Evolutionary conservation across 2,329 filamentous ascomycete genomes (phyloP), one percentile per base, ranked within the genome.

Genomic region (Aureobasidium leucospermi): DNA sequence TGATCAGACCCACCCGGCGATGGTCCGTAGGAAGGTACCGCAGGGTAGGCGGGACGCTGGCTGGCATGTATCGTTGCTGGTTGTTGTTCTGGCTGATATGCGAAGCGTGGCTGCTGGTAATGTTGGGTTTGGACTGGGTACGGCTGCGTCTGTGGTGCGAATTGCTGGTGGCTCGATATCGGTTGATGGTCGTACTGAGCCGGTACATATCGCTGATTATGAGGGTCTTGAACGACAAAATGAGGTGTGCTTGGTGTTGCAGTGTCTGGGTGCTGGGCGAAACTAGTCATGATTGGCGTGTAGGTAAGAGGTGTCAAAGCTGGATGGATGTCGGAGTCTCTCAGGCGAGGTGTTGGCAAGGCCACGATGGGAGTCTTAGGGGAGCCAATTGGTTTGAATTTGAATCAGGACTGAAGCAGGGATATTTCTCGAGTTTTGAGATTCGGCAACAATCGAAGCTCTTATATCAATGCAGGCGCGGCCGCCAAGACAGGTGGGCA

Each of bases 271-370:
- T 39, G 56, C 31, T 51, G 56, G 4, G 29, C 34, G 29, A 38
- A 51, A 34, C 28, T 36, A 51, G 46, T 47, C 56, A 59, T 59
- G 38, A 42, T 43, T 23, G 56, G 23, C 6, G 43, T 39, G 32
- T 16, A 29, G 11, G 41, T 57, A 32, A n/a, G 28, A 15, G 3
- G 28, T 38, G 31, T 43, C 51, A 29, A 43, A 29, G 10, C 15
- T 23, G 15, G 29, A n/a, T 42, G 8, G 5, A 23, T 15, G n/a
- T 34, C 29, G 10, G 15, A 19, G 13, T 53, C 38, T 19, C 8
- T 8, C 7, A 9, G 28, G 16, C 13, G 28, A 43, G 23, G 29
- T 23, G 7, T 32, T 23, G 52, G 36, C 11, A 39, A 56, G 29
- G 52, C 41, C 52, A 56, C 29, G 16, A n/a, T 56, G 16, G 19